phyloP scores from a whole-genome alignment of 306 rosid genomes.

The Carpinus viminea region DNA sequence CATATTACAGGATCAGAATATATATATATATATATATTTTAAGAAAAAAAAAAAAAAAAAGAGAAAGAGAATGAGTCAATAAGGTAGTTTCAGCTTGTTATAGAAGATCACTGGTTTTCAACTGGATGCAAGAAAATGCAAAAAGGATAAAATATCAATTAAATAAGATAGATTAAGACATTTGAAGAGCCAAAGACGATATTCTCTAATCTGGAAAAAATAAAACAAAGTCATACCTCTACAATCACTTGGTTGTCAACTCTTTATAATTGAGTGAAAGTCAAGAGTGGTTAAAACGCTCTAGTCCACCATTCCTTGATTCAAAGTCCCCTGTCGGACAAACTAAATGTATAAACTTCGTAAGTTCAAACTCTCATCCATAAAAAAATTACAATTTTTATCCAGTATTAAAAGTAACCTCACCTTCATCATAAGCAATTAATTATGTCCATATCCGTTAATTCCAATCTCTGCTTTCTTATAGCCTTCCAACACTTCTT shows the following conservation, averaged over 20 bases:
- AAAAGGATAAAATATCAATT: too few species aligned
- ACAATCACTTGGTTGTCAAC: background rate
- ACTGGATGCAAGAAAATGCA: background rate
- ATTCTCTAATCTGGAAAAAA: background rate
- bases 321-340: background rate
- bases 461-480: background rate
- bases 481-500: background rate
- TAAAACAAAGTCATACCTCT: background rate
- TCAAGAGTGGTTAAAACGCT: background rate
- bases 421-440: constrained; percentile 12
- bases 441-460: background rate
- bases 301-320: background rate
- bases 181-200: background rate
- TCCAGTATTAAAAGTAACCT: constrained; percentile 2
- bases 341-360: background rate
- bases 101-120: background rate
- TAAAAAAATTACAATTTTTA: background rate
- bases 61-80: too few species aligned
- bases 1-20: background rate
- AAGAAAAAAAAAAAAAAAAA: too few species aligned
- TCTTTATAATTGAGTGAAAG: background rate
- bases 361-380: background rate
- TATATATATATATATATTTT: too few species aligned
- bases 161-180: background rate
- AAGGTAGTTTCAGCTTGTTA: background rate